phyloP scores from a whole-genome alignment of 805 yeast species.

The Candida easanensis region DNA sequence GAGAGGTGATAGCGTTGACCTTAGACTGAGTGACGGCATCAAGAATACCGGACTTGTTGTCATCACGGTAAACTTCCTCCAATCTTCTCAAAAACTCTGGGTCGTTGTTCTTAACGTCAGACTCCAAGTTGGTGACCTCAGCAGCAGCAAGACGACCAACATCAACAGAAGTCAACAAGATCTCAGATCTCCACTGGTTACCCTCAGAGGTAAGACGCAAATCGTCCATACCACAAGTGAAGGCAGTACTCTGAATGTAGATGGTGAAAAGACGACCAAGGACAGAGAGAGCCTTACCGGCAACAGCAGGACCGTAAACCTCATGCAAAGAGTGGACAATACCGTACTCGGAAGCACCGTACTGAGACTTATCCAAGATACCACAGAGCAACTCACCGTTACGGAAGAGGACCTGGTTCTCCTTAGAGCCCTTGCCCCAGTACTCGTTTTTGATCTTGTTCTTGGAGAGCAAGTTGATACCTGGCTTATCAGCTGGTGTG shows the following conservation, averaged over 20 bases:
- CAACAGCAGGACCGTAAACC: slow-evolving; percentile 86
- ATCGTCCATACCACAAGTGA: slow-evolving; percentile 99
- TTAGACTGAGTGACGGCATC: slow-evolving; percentile 95
- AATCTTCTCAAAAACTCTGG: slow-evolving; percentile 81
- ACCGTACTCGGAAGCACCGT: slow-evolving; percentile 97
- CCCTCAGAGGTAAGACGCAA: slow-evolving; percentile 89
- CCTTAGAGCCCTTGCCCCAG: slow-evolving; percentile 85
- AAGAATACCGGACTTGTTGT: slow-evolving; percentile 83
- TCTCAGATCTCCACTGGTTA: slow-evolving; percentile 81
- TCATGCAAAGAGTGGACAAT: slow-evolving; percentile 95
- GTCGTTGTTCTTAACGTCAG: slow-evolving; percentile 48
- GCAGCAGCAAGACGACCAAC: slow-evolving; percentile 91
- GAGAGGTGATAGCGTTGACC: slow-evolving; percentile 89
- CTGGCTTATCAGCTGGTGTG: slow-evolving; percentile 85
- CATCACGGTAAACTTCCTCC: slow-evolving; percentile 94
- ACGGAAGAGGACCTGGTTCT: slow-evolving; percentile 80
- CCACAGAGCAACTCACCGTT: slow-evolving; percentile 90
- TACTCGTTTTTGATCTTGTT: slow-evolving; percentile 92
- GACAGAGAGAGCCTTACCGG: slow-evolving; percentile 88
- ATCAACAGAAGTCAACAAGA: slow-evolving; percentile 71
- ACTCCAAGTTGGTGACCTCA: slow-evolving; percentile 84
- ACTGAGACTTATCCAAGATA: slow-evolving; percentile 95
- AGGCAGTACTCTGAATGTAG: slow-evolving; percentile 87
- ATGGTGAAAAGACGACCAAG: slow-evolving; percentile 93
- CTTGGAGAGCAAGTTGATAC: slow-evolving; percentile 76